Conservation (phyloP, 208 protist genomes). For the Wallacemonas sp. region DNA sequence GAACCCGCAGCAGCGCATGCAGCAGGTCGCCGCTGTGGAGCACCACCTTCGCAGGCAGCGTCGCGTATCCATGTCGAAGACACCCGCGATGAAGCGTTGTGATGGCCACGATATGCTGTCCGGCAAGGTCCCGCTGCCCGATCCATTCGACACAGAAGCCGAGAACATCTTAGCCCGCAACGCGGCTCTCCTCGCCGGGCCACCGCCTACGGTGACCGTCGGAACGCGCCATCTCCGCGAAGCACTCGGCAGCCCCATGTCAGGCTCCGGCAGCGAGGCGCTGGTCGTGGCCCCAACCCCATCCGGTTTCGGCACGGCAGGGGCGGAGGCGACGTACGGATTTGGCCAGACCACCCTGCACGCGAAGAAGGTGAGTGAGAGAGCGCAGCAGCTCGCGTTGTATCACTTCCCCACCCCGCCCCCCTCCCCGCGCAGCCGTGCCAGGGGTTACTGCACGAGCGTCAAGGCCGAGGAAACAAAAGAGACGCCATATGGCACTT, state of each 20-base stretch:
- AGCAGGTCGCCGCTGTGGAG: slow-evolving; percentile 34
- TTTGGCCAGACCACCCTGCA: neutral
- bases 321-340: neutral
- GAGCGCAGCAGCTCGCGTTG: neutral
- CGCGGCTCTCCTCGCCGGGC: neutral
- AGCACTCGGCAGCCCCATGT: neutral
- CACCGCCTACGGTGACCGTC: slow-evolving; percentile 8
- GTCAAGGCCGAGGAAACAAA: neutral
- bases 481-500: slow-evolving; percentile 6
- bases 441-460: neutral
- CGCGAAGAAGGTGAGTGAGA: too few species aligned
- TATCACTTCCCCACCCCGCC: slow-evolving; percentile 14
- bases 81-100: slow-evolving; percentile 10
- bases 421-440: slow-evolving; percentile 4
- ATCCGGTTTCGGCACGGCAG: slow-evolving; percentile 1
- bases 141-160: slow-evolving; percentile 12
- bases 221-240: neutral
- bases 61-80: slow-evolving; percentile 19
- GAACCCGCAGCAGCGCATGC: slow-evolving; percentile 15
- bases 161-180: slow-evolving; percentile 8
- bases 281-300: neutral
- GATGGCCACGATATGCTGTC: slow-evolving; percentile 4
- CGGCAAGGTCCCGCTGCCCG: slow-evolving; percentile 7
- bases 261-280: too few species aligned
- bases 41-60: slow-evolving; percentile 30